Evolutionary conservation across 768 basidiomycete species (phyloP), one percentile per base, ranked within the genome.

Genomic region (Trametes cingulata): DNA sequence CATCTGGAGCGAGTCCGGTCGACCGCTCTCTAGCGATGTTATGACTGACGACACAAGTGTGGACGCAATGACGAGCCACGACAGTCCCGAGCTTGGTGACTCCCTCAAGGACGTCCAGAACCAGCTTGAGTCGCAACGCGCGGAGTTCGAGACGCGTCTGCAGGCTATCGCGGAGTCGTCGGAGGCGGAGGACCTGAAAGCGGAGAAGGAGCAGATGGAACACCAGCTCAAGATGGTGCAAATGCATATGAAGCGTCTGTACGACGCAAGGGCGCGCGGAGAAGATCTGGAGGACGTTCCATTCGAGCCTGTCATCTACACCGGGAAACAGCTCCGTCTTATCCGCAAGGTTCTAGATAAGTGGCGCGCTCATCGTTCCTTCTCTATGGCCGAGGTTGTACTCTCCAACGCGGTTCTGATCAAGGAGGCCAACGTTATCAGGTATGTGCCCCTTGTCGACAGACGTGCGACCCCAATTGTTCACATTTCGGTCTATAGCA

Each of bases 381-480:
- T 97, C 71, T 90, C 88, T 0, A 96, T 98, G 92, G 93, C 95
- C 1, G 95, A 98, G 75, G 78, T 82, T 27, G 86, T 95, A 22
- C 76, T 98, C 52, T 87, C 89, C 6, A 88, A 84, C 70, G 95
- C 95, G 10, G 87, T 95, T 1, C 71, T 88, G 56, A 78, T 98
- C 40, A 95, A 97, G 74, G 97, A 99, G 75, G 96, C 94, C 6
- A 98, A 97, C 72, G 81, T 98, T 46, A 90, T 97, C 67, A 93
- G 91, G 90, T 88, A 63, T 45, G 81, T 65, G 41, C 25, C 48
- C 15, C 47, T 12, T 14, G 22, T 20, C 25, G 15, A 9, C 33
- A 20, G 22, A 43, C 12, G 13, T 33, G 51, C 37, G 22, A 14
- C 17, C 15, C 47, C n/a, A n/a, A n/a, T n/a, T n/a, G n/a, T n/a